phyloP scores from a whole-genome alignment of 2,329 filamentous ascomycete species.

The Alternaria sp. region DNA sequence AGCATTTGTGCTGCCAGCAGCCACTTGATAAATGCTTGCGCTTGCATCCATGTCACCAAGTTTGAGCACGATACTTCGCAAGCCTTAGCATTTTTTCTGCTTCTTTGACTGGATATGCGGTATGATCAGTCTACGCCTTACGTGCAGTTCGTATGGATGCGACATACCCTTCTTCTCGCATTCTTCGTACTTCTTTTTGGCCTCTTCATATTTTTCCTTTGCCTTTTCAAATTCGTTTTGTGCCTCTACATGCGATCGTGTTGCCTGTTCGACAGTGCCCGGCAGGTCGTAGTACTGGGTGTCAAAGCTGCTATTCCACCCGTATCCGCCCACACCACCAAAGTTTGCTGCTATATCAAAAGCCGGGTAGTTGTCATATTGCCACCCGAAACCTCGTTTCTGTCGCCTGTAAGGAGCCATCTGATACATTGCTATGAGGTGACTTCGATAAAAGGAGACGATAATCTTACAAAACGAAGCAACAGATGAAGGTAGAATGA shows the following conservation, averaged over 20 bases:
- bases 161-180: constrained; percentile 23
- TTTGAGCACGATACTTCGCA: constrained; percentile 13
- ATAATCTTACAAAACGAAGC: background rate
- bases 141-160: background rate
- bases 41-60: background rate
- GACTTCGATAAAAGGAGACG: background rate
- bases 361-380: background rate
- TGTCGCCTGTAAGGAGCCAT: background rate
- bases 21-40: background rate
- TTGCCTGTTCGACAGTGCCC: constrained; percentile 25
- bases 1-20: background rate
- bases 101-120: constrained; percentile 9
- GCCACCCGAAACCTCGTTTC: background rate
- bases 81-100: constrained; percentile 18
- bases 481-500: background rate
- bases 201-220: constrained; percentile 26
- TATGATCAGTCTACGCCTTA: background rate
- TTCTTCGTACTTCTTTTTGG: constrained; percentile 27
- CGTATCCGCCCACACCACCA: background rate
- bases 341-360: constrained; percentile 2
- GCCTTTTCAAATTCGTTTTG: constrained; percentile 21
- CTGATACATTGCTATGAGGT: constrained; percentile 9
- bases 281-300: background rate
- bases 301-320: background rate
- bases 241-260: constrained; percentile 25